Conservation (phyloP, 305 asterid species). For the Ajuga reptans region DNA sequence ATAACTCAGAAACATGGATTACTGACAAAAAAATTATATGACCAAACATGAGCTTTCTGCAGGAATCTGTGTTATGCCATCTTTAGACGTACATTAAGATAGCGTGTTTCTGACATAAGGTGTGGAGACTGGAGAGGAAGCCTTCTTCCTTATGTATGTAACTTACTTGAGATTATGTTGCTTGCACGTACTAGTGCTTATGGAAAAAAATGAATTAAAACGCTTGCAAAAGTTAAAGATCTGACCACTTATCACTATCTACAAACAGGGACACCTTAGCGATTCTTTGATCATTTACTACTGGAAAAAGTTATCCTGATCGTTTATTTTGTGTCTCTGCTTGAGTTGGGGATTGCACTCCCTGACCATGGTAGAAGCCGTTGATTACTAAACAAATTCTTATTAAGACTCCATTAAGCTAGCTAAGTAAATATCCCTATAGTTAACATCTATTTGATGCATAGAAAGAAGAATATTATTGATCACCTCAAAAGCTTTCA, state of each 20-base stretch:
- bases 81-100: background rate
- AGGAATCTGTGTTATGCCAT: background rate
- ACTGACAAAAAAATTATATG: too few species aligned
- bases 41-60: background rate
- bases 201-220: background rate
- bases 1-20: too few species aligned
- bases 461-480: background rate
- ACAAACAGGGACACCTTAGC: background rate
- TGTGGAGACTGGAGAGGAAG: background rate
- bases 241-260: background rate
- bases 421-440: background rate
- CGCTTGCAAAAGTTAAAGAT: background rate
- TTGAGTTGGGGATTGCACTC: background rate
- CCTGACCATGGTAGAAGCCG: background rate
- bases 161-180: background rate
- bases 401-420: background rate
- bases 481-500: background rate
- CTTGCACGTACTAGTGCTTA: background rate
- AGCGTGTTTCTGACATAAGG: background rate
- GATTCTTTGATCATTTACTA: background rate
- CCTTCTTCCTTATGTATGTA: background rate
- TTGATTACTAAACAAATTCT: slow-evolving; percentile 7
- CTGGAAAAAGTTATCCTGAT: background rate
- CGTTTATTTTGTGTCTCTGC: background rate
- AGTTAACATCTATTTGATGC: background rate